Percentiles rank a stretch among this genome's conserved stretches.
phyloP scores from a whole-genome alignment of 2,329 filamentous ascomycete genomes.

The Zasmidium citrigriseum region DNA sequence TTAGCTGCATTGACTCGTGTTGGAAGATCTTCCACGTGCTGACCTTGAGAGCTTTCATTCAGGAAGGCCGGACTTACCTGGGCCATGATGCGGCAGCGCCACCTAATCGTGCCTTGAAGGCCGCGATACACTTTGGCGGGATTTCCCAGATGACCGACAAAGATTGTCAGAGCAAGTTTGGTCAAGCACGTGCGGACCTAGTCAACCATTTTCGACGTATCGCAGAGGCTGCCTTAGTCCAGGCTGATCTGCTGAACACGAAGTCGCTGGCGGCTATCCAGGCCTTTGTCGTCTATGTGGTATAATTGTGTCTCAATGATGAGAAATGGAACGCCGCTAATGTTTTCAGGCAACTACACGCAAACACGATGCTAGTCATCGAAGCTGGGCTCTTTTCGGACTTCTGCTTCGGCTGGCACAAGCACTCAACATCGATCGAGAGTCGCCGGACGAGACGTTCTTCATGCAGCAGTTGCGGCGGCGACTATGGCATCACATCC shows the following conservation, averaged over 20 bases:
- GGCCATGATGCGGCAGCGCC: not conserved
- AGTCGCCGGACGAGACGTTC: not conserved
- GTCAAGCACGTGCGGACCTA: not conserved
- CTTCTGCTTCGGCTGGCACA: not conserved
- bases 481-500: not conserved
- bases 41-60: not conserved
- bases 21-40: constrained; percentile 2
- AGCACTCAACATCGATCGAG: not conserved
- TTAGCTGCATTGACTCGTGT: not conserved
- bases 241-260: not conserved
- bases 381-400: not conserved
- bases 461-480: not conserved
- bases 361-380: not conserved
- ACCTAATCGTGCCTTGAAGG: not conserved
- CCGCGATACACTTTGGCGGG: not conserved
- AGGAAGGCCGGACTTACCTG: not conserved
- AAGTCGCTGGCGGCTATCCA: not conserved
- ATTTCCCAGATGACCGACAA: not conserved
- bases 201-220: not conserved
- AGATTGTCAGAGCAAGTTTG: not conserved
- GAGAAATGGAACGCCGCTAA: not conserved
- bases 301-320: not conserved
- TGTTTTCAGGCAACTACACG: not conserved
- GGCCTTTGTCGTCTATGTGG: not conserved
- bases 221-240: not conserved